Evolutionary conservation across 176 grass and related monocot genomes (phyloP).

Genomic region (Oryza brachyantha): DNA sequence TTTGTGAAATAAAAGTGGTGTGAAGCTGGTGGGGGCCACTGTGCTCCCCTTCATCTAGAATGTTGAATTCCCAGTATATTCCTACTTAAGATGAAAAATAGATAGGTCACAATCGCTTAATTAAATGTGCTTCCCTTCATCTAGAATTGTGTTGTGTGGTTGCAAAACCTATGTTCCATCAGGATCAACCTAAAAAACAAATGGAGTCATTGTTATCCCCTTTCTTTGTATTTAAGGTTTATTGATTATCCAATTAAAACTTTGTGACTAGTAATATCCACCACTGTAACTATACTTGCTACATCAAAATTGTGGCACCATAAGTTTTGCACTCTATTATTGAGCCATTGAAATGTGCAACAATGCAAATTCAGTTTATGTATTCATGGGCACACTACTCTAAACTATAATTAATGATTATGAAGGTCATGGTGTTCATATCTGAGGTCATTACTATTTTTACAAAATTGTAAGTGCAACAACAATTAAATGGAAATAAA

Average conservation of each 20-base stretch:
- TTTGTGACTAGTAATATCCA: not conserved
- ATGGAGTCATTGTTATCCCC: not conserved
- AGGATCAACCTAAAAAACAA: not conserved
- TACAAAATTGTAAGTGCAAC: not conserved
- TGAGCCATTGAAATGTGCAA: not conserved
- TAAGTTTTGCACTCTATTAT: not conserved
- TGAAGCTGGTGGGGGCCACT: not conserved
- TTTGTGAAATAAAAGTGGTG: slow-evolving; percentile 22
- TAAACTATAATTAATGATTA: not conserved
- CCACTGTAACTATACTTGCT: not conserved
- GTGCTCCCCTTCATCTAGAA: slow-evolving; percentile 12
- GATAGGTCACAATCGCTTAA: not conserved
- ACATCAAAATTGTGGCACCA: not conserved
- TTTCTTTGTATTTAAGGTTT: not conserved
- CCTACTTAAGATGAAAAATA: not conserved
- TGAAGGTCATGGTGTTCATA: not conserved
- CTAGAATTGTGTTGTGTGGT: not conserved
- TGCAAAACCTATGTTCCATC: not conserved
- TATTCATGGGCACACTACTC: not conserved
- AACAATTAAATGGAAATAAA: not conserved
- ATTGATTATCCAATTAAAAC: not conserved
- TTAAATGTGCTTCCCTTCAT: no score
- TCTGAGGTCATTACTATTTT: not conserved
- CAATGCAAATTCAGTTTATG: not conserved
- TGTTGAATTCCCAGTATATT: slow-evolving; percentile 3